A percentile compares a stretch with the other conserved stretches of the same genome.
Conservation (phyloP, 2,329 filamentous ascomycete genomes). For the Fusarium austroafricanum region DNA sequence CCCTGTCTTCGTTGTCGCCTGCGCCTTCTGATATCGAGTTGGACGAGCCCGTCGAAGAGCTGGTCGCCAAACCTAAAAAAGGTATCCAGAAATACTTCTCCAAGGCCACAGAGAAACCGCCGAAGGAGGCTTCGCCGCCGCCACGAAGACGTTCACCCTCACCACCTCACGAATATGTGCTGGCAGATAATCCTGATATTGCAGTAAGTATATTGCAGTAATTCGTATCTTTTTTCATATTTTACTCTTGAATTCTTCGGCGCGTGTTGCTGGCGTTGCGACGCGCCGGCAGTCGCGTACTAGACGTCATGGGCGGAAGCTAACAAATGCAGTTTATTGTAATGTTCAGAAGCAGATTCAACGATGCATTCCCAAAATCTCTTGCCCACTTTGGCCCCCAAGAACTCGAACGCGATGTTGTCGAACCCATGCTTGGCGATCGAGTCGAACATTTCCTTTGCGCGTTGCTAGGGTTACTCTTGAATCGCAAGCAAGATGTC, state of each 20-base stretch:
- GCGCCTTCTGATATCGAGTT: constrained; percentile 60
- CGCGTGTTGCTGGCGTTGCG: constrained; percentile 54
- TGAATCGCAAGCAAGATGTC: constrained; percentile 98
- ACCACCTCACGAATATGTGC: constrained; percentile 87
- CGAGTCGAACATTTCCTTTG: constrained; percentile 90
- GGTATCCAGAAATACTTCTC: constrained; percentile 77
- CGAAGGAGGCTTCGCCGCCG: constrained; percentile 72
- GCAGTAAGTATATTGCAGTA: constrained; percentile 73
- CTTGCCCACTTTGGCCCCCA: constrained; percentile 92
- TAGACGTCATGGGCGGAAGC: constrained; percentile 48
- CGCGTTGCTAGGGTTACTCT: constrained; percentile 84
- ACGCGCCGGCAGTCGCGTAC: constrained; percentile 67
- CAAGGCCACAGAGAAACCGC: constrained; percentile 63
- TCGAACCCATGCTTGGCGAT: constrained; percentile 81
- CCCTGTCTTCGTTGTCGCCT: constrained; percentile 62
- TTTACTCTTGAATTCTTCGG: constrained; percentile 46
- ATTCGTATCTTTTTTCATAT: not conserved
- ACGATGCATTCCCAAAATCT: constrained; percentile 87
- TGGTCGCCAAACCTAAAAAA: constrained; percentile 61
- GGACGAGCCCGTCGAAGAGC: constrained; percentile 57
- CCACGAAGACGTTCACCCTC: constrained; percentile 85
- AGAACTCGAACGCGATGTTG: constrained; percentile 89
- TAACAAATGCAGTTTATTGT: constrained; percentile 83
- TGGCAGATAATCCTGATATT: constrained; percentile 92
- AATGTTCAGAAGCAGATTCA: constrained; percentile 96